A percentile compares a stretch with the other conserved stretches of the same genome.
These are phyloP conservation scores for Boletus pseudo-olivaceus DNA, from an alignment of 768 basidiomycete species.

Conservation along the genomic window DNA sequence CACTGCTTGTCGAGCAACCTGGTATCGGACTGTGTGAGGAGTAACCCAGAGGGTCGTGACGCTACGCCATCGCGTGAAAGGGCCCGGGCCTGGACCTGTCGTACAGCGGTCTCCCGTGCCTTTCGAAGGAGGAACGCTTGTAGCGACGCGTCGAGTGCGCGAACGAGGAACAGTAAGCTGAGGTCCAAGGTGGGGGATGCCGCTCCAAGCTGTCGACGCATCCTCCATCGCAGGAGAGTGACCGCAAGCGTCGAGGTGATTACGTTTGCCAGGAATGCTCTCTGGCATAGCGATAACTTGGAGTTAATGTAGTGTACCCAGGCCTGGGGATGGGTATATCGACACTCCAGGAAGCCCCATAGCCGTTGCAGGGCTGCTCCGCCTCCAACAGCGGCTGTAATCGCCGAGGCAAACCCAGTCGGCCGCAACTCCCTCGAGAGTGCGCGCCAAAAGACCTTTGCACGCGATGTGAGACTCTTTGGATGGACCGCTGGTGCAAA, in stretches of 20 bases:
- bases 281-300: slow-evolving; percentile 39
- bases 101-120: slow-evolving; percentile 1
- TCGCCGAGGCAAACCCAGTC: slow-evolving; percentile 67
- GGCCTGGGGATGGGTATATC: background rate
- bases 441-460: slow-evolving; percentile 27
- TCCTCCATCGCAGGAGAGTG: slow-evolving; percentile 52
- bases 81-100: background rate
- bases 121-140: slow-evolving; percentile 47
- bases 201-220: slow-evolving; percentile 16
- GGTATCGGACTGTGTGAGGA: background rate
- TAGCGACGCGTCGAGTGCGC: slow-evolving; percentile 61
- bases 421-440: slow-evolving; percentile 54
- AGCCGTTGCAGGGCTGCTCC: slow-evolving; percentile 51
- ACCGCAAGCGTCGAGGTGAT: slow-evolving; percentile 57
- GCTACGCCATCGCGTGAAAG: background rate
- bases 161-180: slow-evolving; percentile 62
- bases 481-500: slow-evolving; percentile 31
- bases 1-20: slow-evolving; percentile 3
- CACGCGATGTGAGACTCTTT: slow-evolving; percentile 20
- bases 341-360: slow-evolving; percentile 33
- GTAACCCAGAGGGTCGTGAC: background rate
- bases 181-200: slow-evolving; percentile 63
- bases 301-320: slow-evolving; percentile 7
- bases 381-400: slow-evolving; percentile 61
- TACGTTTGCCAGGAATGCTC: slow-evolving; percentile 56